These are phyloP conservation scores for Aphanomyces cochlioides DNA, from an alignment of 352 stramenopile species.

Conservation along the genomic window DNA sequence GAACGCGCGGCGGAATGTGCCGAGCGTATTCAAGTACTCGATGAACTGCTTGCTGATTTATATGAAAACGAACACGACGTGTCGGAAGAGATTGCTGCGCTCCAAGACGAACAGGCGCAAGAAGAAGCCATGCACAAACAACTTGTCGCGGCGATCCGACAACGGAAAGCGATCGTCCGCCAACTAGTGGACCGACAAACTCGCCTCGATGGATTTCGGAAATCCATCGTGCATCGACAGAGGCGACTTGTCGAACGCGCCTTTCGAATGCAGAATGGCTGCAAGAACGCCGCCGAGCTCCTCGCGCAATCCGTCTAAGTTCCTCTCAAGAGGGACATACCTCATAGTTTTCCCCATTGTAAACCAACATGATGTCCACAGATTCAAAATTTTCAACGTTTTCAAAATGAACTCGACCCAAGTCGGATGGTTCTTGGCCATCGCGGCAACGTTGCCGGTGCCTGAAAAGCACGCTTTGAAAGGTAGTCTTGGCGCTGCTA, in stretches of 20 bases:
- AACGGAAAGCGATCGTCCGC: not conserved
- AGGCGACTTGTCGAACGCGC: conserved; percentile 11
- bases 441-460: not conserved
- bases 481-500: not conserved
- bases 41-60: conserved; percentile 6
- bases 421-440: not conserved
- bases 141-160: not conserved
- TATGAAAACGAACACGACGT: conserved; percentile 22
- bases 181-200: not conserved
- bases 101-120: conserved; percentile 12
- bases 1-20: not conserved
- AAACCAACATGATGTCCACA: too few relatives aligned
- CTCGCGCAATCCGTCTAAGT: conserved; percentile 5
- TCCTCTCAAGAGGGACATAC: too few relatives aligned
- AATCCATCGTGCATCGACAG: conserved; percentile 3
- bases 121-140: conserved; percentile 4
- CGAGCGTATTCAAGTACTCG: not conserved
- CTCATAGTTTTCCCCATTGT: too few relatives aligned
- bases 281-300: not conserved
- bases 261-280: not conserved
- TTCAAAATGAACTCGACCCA: not conserved
- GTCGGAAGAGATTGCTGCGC: not conserved
- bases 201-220: not conserved
- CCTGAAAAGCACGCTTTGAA: not conserved
- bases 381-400: too few relatives aligned